Percentiles rank a stretch among this genome's conserved stretches.
phyloP scores from a whole-genome alignment of 2,329 filamentous ascomycete species.

The Fusarium solani-melongenae region DNA sequence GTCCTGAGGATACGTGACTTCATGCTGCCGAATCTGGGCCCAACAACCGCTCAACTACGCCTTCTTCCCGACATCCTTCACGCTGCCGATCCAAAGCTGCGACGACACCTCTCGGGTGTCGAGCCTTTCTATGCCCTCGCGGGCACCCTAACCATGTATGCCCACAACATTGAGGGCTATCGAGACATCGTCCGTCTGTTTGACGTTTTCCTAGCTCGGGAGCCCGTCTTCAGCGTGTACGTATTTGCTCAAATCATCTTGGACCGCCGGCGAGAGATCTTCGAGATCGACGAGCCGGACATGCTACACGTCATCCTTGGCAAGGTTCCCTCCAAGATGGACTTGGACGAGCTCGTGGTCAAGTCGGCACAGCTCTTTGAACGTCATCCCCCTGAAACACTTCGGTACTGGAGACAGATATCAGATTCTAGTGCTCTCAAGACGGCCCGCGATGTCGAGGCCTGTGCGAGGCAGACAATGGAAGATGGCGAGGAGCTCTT shows the following conservation, averaged over 20 bases:
- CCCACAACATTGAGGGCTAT: slow-evolving; percentile 93
- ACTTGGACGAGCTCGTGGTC: slow-evolving; percentile 81
- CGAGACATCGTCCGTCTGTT: slow-evolving; percentile 90
- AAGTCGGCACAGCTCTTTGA: slow-evolving; percentile 73
- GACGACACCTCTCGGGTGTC: slow-evolving; percentile 78
- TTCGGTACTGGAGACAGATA: slow-evolving; percentile 79
- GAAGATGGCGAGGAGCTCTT: slow-evolving; percentile 77
- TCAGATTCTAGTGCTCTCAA: slow-evolving; percentile 85
- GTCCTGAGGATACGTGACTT: slow-evolving; percentile 94
- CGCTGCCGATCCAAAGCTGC: slow-evolving; percentile 77
- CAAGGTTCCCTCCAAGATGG: slow-evolving; percentile 83
- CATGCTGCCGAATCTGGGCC: slow-evolving; percentile 89
- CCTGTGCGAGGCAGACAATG: slow-evolving; percentile 66
- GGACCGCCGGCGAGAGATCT: slow-evolving; percentile 82
- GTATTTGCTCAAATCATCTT: slow-evolving; percentile 91
- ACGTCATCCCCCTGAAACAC: slow-evolving; percentile 75
- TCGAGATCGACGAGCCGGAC: slow-evolving; percentile 91
- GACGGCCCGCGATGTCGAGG: slow-evolving; percentile 71
- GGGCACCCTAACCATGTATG: slow-evolving; percentile 95
- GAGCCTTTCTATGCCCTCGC: slow-evolving; percentile 93
- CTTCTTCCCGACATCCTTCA: slow-evolving; percentile 86
- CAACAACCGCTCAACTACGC: slow-evolving; percentile 85
- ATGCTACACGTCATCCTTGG: slow-evolving; percentile 91
- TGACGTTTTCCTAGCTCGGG: slow-evolving; percentile 87
- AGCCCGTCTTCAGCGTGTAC: slow-evolving; percentile 91